These are phyloP conservation scores for Choanephora cucurbitarum DNA, from an alignment of 371 early-diverging fungal species.

Conservation along the genomic window DNA sequence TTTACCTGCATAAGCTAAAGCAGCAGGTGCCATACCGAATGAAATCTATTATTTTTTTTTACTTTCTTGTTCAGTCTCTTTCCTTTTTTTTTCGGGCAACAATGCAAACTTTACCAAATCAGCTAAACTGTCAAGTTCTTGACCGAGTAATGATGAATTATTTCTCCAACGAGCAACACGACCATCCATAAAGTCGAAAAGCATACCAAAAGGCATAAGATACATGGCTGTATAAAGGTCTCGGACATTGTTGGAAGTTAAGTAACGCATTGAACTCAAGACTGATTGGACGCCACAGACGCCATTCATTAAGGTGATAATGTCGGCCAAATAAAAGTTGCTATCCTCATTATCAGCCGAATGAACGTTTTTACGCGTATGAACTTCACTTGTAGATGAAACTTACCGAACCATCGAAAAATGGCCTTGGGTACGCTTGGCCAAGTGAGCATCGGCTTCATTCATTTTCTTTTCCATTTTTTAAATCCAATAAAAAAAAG, in stretches of 20 bases:
- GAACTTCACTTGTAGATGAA: not conserved
- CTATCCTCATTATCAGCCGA: conserved; percentile 27
- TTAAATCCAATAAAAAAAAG: not conserved
- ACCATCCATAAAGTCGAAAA: conserved; percentile 88
- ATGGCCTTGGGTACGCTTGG: conserved; percentile 20
- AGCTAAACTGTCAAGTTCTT: conserved; percentile 83
- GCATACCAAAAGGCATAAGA: conserved; percentile 77
- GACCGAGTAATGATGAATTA: conserved; percentile 73
- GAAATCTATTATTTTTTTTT: conserved; percentile 52
- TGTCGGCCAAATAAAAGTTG: conserved; percentile 83
- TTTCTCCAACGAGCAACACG: conserved; percentile 89
- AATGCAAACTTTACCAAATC: conserved; percentile 69
- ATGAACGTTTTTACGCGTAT: not conserved
- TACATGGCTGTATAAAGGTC: conserved; percentile 70
- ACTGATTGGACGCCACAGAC: conserved; percentile 82
- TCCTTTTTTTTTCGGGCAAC: too few species aligned
- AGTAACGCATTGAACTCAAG: conserved; percentile 79
- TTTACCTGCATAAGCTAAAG: conserved; percentile 74
- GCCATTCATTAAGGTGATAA: conserved; percentile 86
- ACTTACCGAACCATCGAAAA: conserved; percentile 42
- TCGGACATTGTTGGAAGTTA: conserved; percentile 63
- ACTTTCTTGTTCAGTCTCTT: not conserved
- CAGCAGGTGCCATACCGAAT: conserved; percentile 88
- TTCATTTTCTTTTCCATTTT: conserved; percentile 16
- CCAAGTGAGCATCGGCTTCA: conserved; percentile 17